These are phyloP conservation scores for Trichoderma sp. DNA, from an alignment of 2,329 filamentous ascomycete species.

Conservation along the genomic window DNA sequence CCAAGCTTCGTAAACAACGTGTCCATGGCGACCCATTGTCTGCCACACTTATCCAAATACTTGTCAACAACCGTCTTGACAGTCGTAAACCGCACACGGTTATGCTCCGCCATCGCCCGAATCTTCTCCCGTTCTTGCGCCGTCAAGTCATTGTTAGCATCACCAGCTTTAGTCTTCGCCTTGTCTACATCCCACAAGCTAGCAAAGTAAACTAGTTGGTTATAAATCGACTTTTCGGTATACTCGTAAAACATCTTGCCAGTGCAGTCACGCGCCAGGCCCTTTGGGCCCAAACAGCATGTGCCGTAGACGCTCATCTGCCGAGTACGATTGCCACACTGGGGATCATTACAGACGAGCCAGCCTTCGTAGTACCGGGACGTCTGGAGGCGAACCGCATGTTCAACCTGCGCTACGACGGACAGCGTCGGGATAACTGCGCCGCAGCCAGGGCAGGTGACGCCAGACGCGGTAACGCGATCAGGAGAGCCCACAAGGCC, in stretches of 20 bases:
- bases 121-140: slow-evolving; percentile 63
- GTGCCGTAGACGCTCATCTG: slow-evolving; percentile 92
- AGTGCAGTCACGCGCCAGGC: slow-evolving; percentile 77
- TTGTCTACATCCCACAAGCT: slow-evolving; percentile 87
- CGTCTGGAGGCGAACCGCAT: slow-evolving; percentile 73
- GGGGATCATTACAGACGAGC: slow-evolving; percentile 84
- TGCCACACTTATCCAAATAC: slow-evolving; percentile 85
- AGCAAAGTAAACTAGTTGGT: slow-evolving; percentile 86
- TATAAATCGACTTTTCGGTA: slow-evolving; percentile 86
- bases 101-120: slow-evolving; percentile 72
- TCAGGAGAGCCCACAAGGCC: slow-evolving; percentile 62
- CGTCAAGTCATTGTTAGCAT: slow-evolving; percentile 44
- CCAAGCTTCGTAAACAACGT: slow-evolving; percentile 71
- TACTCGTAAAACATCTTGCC: slow-evolving; percentile 89
- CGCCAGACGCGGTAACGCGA: slow-evolving; percentile 67
- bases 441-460: slow-evolving; percentile 70
- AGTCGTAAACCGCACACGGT: slow-evolving; percentile 73
- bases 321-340: slow-evolving; percentile 81
- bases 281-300: slow-evolving; percentile 82
- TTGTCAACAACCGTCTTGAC: slow-evolving; percentile 74
- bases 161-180: slow-evolving; percentile 54
- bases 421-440: slow-evolving; percentile 65
- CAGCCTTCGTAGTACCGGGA: slow-evolving; percentile 88
- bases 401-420: slow-evolving; percentile 82
- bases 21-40: slow-evolving; percentile 94